Evolutionary conservation across 2,329 filamentous ascomycete species (phyloP).

Genomic region (Arthroderma sp.): DNA sequence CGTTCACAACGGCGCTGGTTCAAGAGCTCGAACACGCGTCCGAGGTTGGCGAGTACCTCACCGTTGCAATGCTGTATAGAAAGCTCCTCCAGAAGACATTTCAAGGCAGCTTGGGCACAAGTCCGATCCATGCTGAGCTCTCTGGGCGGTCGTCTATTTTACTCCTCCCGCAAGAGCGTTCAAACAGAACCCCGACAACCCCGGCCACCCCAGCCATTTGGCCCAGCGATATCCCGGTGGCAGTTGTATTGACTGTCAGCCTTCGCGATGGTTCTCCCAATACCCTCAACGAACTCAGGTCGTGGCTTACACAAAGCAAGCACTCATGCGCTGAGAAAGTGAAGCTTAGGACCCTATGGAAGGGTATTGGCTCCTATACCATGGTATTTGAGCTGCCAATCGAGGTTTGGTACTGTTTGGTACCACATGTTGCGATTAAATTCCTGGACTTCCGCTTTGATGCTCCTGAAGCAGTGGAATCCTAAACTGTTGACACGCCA

Average conservation of each 20-base stretch:
- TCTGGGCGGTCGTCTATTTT: neutral
- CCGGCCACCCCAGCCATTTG: too few relatives aligned
- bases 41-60: neutral
- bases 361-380: neutral
- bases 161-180: neutral
- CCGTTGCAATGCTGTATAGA: neutral
- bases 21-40: neutral
- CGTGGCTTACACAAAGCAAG: too few relatives aligned
- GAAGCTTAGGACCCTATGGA: neutral
- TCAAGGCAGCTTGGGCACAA: neutral
- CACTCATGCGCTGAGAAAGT: neutral
- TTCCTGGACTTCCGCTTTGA: neutral
- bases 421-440: neutral
- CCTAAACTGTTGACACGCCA: neutral
- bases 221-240: too few relatives aligned
- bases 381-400: slow-evolving; percentile 2
- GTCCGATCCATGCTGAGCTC: neutral
- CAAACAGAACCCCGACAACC: too few relatives aligned
- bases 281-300: too few relatives aligned
- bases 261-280: too few relatives aligned
- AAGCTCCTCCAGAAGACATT: slow-evolving; percentile 1
- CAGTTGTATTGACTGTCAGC: too few relatives aligned
- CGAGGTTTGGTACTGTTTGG: slow-evolving; percentile 4
- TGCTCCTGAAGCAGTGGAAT: neutral
- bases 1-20: neutral